phyloP scores from a whole-genome alignment of 2,329 filamentous ascomycete species.

The Graphiopsis chlorocephala region DNA sequence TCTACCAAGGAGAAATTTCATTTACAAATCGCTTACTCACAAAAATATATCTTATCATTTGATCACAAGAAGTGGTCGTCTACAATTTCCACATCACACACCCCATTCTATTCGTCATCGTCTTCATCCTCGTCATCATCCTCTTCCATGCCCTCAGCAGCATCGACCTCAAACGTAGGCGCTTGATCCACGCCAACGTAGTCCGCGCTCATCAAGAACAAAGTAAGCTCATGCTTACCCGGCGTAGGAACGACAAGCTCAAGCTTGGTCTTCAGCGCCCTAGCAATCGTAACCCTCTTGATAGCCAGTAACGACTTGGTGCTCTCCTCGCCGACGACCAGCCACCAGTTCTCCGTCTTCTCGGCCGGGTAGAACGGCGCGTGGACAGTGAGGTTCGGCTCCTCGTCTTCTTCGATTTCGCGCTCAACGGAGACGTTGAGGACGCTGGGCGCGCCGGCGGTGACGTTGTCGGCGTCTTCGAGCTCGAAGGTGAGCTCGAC shows the following conservation, averaged over 20 bases:
- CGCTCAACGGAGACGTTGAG: constrained; percentile 82
- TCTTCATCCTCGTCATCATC: constrained; percentile 82
- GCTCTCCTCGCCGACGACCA: constrained; percentile 90
- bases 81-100: background rate
- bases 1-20: background rate
- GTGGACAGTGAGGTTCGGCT: constrained; percentile 80
- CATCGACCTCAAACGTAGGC: constrained; percentile 78
- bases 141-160: constrained; percentile 91
- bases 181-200: constrained; percentile 98
- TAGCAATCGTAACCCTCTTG: constrained; percentile 86
- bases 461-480: constrained; percentile 75
- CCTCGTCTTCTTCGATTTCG: constrained; percentile 69
- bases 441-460: constrained; percentile 75
- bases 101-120: constrained; percentile 39
- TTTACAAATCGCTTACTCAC: background rate
- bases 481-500: constrained; percentile 87
- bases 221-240: constrained; percentile 81
- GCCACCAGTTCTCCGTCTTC: constrained; percentile 98
- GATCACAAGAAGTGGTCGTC: background rate
- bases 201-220: constrained; percentile 95
- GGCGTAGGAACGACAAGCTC: constrained; percentile 85
- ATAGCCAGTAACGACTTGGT: constrained; percentile 85
- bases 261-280: constrained; percentile 72
- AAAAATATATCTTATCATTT: background rate
- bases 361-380: constrained; percentile 88